Base-by-base conservation (phyloP, 75 land plant genomes). In the Larix kaempferi region DNA sequence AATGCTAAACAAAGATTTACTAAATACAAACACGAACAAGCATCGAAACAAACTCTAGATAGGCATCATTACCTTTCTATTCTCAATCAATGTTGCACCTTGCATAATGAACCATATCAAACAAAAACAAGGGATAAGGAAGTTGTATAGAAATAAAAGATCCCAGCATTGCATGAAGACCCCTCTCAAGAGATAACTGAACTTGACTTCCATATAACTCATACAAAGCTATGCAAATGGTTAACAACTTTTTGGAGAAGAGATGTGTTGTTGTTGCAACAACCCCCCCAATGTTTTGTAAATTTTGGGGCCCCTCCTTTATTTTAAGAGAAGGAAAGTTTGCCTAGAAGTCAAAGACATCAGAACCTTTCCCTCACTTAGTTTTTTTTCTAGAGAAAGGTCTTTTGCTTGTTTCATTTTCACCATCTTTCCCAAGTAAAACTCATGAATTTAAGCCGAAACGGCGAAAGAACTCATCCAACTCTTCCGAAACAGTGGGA, bases 91-190 rank as follows among this genome's bases (percentile, higher is more conserved):
- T 61, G 17, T 86, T 82, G 63, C 90, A 88, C 16, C 85, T 71
- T 33, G 90, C 88, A 81, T 93, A 93, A 80, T 93, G 96, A 74
- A 93, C 54, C 88, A 91, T 86, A 65, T 93, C 91, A 80, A 82
- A 93, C 8, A 93, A 87, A 54, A 86, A 87, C 17, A 84, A 81
- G 57, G 96, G 90, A 81, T 80, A 91, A 66, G 94, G 96, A 52
- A 94, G 77, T 57, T 92, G 94, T 61, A 71, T 80, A 76, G 88
- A 80, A 73, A 77, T 56, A 57, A 94, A 86, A 55, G 84, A 85
- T 39, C 92, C 92, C 64, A 94, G 85, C 86, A 94, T 84, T 57
- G 94, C 92, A 22, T 94, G 94, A 52, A 94, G 94, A 19, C 96
- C 96, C 56, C 96, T 83, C 78, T 94, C 96, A 69, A 89, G 89